Conservation (phyloP, 352 stramenopile genomes). For the Phytophthora meadii region DNA sequence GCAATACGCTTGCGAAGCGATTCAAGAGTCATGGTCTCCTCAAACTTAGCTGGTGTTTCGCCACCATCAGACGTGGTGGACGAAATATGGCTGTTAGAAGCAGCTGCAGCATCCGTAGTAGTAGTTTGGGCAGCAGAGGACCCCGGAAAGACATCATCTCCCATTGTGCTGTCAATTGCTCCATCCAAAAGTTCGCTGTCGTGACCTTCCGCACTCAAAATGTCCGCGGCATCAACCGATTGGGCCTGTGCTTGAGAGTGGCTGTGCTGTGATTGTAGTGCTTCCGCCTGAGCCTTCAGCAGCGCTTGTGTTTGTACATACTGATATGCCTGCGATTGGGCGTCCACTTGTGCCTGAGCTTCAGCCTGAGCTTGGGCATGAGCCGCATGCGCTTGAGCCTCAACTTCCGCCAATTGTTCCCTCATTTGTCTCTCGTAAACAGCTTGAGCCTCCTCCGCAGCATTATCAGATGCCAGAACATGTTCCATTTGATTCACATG, state of each 20-base stretch:
- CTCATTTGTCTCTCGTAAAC: slow-evolving; percentile 38
- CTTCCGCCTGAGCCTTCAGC: slow-evolving; percentile 39
- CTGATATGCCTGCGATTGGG: slow-evolving; percentile 29
- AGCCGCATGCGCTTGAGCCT: slow-evolving; percentile 37
- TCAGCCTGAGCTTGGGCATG: slow-evolving; percentile 41
- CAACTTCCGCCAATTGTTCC: slow-evolving; percentile 40
- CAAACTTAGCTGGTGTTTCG: slow-evolving; percentile 42
- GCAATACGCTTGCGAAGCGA: slow-evolving; percentile 59
- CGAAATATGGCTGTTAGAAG: slow-evolving; percentile 24
- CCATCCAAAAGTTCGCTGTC: slow-evolving; percentile 66
- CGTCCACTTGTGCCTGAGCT: slow-evolving; percentile 42
- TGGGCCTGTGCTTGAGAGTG: slow-evolving; percentile 34
- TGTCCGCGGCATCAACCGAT: slow-evolving; percentile 43
- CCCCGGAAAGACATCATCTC: slow-evolving; percentile 45
- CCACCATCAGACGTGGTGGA: slow-evolving; percentile 5
- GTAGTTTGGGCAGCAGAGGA: slow-evolving; percentile 35
- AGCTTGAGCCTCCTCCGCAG: slow-evolving; percentile 11
- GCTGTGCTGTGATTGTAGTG: slow-evolving; percentile 37
- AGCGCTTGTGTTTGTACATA: slow-evolving; percentile 47
- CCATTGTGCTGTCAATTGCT: slow-evolving; percentile 61
- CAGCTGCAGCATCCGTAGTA: slow-evolving; percentile 30
- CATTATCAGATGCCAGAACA: slow-evolving; percentile 18
- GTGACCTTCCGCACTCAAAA: slow-evolving; percentile 50
- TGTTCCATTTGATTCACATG: slow-evolving; percentile 39
- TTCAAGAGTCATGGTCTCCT: slow-evolving; percentile 70